Conservation (phyloP, 75 land plant genomes). For the Picea sitchensis region DNA sequence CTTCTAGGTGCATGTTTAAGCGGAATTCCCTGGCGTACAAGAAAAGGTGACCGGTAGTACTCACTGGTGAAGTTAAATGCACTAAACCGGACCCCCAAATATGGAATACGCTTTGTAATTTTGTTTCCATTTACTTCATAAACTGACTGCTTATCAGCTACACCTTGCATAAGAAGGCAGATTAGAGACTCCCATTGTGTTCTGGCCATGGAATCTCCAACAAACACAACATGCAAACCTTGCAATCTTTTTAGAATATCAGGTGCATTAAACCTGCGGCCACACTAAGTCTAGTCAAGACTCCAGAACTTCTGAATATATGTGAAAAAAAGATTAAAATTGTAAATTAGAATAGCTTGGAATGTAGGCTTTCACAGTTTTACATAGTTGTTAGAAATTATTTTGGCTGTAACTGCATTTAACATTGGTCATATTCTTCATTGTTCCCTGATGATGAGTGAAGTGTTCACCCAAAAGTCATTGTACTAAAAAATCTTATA, state of each 20-base stretch:
- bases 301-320: too few species aligned
- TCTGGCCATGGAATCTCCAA: slow-evolving; percentile 92
- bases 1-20: slow-evolving; percentile 35
- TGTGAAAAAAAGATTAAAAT: too few species aligned
- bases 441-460: too few species aligned
- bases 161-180: slow-evolving; percentile 13
- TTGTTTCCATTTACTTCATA: background rate
- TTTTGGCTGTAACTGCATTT: too few species aligned
- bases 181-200: slow-evolving; percentile 37
- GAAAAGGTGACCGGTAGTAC: slow-evolving; percentile 19
- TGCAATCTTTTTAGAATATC: slow-evolving; percentile 44
- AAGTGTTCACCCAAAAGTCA: too few species aligned
- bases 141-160: slow-evolving; percentile 1
- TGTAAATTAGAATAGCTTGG: too few species aligned
- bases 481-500: too few species aligned
- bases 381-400: too few species aligned
- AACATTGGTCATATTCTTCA: too few species aligned
- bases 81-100: slow-evolving; percentile 10
- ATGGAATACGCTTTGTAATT: background rate
- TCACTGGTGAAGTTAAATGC: slow-evolving; percentile 13
- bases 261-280: slow-evolving; percentile 32
- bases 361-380: too few species aligned
- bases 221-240: slow-evolving; percentile 65
- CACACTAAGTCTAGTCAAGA: slow-evolving; percentile 5
- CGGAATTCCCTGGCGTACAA: slow-evolving; percentile 14